Conservation (phyloP, 1,139 yeast species). For the Debaryomyces fabryi region DNA sequence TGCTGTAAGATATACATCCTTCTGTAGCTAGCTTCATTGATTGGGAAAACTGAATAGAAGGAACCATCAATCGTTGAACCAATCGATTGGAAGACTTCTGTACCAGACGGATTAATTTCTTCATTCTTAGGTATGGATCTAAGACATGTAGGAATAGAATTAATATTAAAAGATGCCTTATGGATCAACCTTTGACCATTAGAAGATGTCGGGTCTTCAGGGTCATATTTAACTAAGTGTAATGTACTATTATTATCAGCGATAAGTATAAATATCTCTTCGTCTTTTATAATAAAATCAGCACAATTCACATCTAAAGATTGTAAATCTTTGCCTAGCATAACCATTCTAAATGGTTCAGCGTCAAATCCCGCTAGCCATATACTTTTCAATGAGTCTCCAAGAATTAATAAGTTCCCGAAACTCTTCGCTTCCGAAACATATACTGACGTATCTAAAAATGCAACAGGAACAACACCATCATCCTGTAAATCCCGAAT, state of each 20-base stretch:
- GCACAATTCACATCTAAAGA: slow-evolving; percentile 63
- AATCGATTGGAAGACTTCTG: slow-evolving; percentile 53
- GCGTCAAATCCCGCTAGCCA: slow-evolving; percentile 91
- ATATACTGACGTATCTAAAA: slow-evolving; percentile 80
- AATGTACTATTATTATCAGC: slow-evolving; percentile 74
- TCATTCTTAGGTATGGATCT: slow-evolving; percentile 51
- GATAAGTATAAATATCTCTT: slow-evolving; percentile 64
- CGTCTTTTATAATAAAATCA: slow-evolving; percentile 74
- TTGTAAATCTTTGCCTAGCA: slow-evolving; percentile 74
- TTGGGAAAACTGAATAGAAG: slow-evolving; percentile 71
- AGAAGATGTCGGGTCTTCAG: slow-evolving; percentile 82
- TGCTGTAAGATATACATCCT: slow-evolving; percentile 85
- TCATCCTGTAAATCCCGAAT: slow-evolving; percentile 84
- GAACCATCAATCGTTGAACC: slow-evolving; percentile 85
- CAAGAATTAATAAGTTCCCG: slow-evolving; percentile 76
- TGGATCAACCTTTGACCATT: slow-evolving; percentile 79
- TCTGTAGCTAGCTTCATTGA: slow-evolving; percentile 74
- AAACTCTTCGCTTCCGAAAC: slow-evolving; percentile 80
- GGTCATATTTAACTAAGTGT: slow-evolving; percentile 84
- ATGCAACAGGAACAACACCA: slow-evolving; percentile 90
- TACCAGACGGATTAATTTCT: slow-evolving; percentile 23
- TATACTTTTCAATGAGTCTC: slow-evolving; percentile 80
- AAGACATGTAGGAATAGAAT: slow-evolving; percentile 64
- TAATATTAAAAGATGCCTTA: slow-evolving; percentile 71
- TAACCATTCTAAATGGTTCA: slow-evolving; percentile 87